Percentiles rank a stretch among this genome's conserved stretches.
These are phyloP conservation scores for Diospyros kaki DNA, from an alignment of 148 eudicot species.

Conservation along the genomic window DNA sequence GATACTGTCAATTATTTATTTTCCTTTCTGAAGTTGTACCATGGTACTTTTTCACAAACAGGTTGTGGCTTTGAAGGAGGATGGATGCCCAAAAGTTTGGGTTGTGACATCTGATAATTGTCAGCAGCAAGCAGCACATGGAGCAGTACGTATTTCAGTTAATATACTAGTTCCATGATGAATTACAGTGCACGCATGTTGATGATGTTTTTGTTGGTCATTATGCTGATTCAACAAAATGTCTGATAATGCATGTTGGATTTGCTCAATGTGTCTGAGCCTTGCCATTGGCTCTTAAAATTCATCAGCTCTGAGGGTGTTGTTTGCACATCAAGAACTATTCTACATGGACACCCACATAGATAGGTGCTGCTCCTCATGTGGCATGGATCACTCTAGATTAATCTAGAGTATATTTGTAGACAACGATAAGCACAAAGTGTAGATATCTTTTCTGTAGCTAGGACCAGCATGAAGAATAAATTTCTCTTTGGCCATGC, in stretches of 20 bases:
- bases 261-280: too few relatives aligned
- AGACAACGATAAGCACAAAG: too few relatives aligned
- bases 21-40: not conserved
- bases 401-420: too few relatives aligned
- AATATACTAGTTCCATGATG: not conserved
- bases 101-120: slow-evolving; percentile 90
- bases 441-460: too few relatives aligned
- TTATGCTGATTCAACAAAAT: not conserved
- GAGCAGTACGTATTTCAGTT: slow-evolving; percentile 59
- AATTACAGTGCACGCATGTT: not conserved
- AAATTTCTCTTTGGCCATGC: too few relatives aligned
- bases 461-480: too few relatives aligned
- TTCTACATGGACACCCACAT: too few relatives aligned
- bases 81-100: slow-evolving; percentile 97
- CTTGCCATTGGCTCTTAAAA: not conserved
- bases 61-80: slow-evolving; percentile 88
- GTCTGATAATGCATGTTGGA: too few relatives aligned
- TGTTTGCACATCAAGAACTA: not conserved
- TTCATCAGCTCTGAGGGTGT: too few relatives aligned
- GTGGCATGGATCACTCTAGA: too few relatives aligned
- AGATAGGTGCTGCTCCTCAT: too few relatives aligned
- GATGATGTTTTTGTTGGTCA: not conserved
- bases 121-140: slow-evolving; percentile 86
- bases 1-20: slow-evolving; percentile 2
- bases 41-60: slow-evolving; percentile 21